Evolutionary conservation across 768 basidiomycete genomes (phyloP), one percentile per base, ranked within the genome.

Genomic region (Tulasnella sp.): DNA sequence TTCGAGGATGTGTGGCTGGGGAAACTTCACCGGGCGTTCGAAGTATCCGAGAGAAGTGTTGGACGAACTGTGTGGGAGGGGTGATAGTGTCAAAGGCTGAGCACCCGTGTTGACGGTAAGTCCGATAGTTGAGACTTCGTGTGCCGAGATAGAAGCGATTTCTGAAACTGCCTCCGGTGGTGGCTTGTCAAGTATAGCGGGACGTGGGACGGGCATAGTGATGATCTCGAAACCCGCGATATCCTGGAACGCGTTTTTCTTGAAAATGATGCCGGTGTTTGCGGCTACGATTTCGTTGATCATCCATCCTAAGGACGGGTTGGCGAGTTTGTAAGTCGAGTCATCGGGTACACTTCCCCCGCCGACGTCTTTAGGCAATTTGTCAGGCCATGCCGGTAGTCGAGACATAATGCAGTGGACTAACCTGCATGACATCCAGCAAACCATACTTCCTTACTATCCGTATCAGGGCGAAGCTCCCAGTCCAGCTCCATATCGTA

Each of bases 251-350:
- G 52, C 52, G 1, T 27, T n/a, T 15, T 36, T 27, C 31, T 54
- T 57, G 59, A 84, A 84, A 63, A 80, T 69, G 60, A 84, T 80
- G 0, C 83, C 83, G 0, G 72, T 72, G 4, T 78, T 64, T 3
- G 74, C 64, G 49, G 70, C 29, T n/a, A 62, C 27, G 39, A 60
- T 52, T 49, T 61, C 60, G n/a, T 57, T 35, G 49, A 62, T 42
- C 62, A 62, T 62, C 62, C 62, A 62, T 29, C 43, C 29, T 2
- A 62, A 49, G 6, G 62, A 60, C 17, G 60, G 45, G 29, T 50
- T 48, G 15, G 56, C 49, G 21, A 57, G 40, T 12, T 35, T 36
- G 50, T 61, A 39, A 15, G 21, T n/a, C 31, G 41, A 40, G 40
- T 45, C 32, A 36, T 51, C 58, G 6, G 4, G 31, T 7, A 42